Evolutionary conservation across 2,329 filamentous ascomycete genomes (phyloP).

Genomic region (Gaeumannomyces tritici): DNA sequence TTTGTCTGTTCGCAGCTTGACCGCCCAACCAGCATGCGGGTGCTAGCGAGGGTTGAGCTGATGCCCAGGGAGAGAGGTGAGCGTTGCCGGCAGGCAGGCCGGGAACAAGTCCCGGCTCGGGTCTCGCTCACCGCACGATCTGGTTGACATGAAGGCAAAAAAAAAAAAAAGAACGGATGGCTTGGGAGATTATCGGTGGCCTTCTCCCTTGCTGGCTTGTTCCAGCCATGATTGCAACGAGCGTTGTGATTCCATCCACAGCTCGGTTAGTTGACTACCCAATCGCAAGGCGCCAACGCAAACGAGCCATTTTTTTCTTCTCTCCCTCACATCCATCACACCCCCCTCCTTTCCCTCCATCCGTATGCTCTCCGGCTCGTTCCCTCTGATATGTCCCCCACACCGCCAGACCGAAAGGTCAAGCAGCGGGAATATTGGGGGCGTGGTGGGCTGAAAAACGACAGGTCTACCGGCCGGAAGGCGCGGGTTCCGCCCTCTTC

Average conservation of each 20-base stretch:
- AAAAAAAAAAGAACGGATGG: not conserved
- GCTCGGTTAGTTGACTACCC: not conserved
- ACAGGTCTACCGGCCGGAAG: not conserved
- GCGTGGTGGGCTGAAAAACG: not conserved
- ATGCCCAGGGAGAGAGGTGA: not conserved
- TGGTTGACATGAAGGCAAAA: not conserved
- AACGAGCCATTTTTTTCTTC: not conserved
- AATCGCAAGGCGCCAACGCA: not conserved
- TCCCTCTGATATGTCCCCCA: too few relatives aligned
- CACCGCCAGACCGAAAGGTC: not conserved
- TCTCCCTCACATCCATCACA: not conserved
- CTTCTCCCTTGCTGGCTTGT: not conserved
- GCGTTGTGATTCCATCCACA: not conserved
- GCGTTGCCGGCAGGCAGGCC: not conserved
- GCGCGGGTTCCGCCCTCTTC: not conserved
- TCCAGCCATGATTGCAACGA: not conserved
- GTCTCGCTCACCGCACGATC: not conserved
- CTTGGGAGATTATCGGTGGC: not conserved
- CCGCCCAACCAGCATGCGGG: not conserved
- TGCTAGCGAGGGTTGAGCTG: not conserved
- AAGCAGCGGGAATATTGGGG: not conserved
- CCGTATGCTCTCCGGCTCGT: too few relatives aligned
- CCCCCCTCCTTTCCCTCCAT: not conserved
- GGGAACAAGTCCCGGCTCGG: not conserved
- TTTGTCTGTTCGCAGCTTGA: not conserved